phyloP scores from a whole-genome alignment of 1,284 basidiomycete genomes.

The Pascua guehoae region DNA sequence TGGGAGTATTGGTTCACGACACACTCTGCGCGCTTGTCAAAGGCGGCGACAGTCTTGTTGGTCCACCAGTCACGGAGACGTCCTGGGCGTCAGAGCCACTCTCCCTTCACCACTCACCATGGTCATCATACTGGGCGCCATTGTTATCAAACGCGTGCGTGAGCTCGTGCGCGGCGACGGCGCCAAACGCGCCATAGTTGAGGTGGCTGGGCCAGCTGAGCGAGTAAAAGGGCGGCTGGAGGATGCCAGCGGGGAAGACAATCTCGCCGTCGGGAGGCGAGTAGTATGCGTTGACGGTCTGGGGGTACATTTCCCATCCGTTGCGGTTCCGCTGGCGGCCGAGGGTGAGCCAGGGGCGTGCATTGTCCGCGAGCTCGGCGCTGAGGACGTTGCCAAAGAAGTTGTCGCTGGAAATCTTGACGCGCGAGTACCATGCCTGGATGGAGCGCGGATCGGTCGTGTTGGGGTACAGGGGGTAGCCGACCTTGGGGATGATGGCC shows the following conservation, averaged over 20 bases:
- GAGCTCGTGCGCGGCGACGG: constrained; percentile 83
- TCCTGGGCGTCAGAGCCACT: constrained; percentile 16
- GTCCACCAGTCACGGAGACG: constrained; percentile 69
- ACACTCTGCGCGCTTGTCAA: constrained; percentile 78
- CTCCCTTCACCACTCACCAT: constrained; percentile 22
- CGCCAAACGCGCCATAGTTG: constrained; percentile 85
- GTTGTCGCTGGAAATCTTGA: constrained; percentile 63
- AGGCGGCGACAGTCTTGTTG: constrained; percentile 73
- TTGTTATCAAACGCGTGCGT: constrained; percentile 91
- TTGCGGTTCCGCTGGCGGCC: constrained; percentile 69
- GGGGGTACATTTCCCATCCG: constrained; percentile 64
- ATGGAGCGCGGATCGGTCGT: constrained; percentile 70
- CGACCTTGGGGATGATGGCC: constrained; percentile 49
- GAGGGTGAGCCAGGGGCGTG: constrained; percentile 66
- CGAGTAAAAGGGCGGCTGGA: constrained; percentile 89
- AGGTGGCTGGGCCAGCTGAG: constrained; percentile 78
- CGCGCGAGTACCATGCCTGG: constrained; percentile 66
- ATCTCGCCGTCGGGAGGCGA: constrained; percentile 59
- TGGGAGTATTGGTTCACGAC: constrained; percentile 82
- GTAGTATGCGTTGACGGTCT: constrained; percentile 49
- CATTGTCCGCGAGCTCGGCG: constrained; percentile 40
- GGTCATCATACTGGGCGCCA: constrained; percentile 59
- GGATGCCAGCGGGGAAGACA: constrained; percentile 93
- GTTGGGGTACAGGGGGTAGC: constrained; percentile 78
- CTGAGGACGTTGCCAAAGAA: constrained; percentile 73